Evolutionary conservation across 106 monocot species (phyloP).

Genomic region (Allium sativum): DNA sequence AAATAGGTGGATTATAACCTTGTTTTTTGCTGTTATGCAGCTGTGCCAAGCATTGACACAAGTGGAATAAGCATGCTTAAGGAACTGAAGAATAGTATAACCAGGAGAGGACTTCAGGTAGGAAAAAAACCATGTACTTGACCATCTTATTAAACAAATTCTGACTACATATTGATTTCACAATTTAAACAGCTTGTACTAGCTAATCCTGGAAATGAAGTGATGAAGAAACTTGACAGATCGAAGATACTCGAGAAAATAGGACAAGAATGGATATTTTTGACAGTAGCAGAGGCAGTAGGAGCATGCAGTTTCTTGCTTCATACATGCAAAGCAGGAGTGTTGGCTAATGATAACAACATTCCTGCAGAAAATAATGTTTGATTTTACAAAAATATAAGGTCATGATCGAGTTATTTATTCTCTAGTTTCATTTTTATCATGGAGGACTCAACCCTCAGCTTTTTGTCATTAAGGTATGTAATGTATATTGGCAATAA

Average conservation of each 20-base stretch:
- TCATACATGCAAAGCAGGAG: constrained; percentile 44
- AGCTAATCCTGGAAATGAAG: constrained; percentile 84
- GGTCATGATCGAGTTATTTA: too few relatives aligned
- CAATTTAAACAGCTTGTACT: constrained; percentile 44
- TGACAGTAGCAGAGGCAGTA: constrained; percentile 75
- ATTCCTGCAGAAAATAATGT: constrained; percentile 18
- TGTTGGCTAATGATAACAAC: constrained; percentile 12
- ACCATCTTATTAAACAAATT: background rate
- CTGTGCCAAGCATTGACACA: constrained; percentile 85
- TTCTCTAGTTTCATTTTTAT: too few relatives aligned
- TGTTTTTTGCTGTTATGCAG: constrained; percentile 16
- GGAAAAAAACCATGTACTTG: background rate
- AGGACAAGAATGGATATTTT: constrained; percentile 83
- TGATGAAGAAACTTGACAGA: constrained; percentile 84
- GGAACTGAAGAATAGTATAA: constrained; percentile 52
- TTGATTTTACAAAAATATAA: background rate
- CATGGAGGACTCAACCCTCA: too few relatives aligned
- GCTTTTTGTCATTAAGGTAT: too few relatives aligned
- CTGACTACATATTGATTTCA: too few relatives aligned
- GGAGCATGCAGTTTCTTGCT: constrained; percentile 63
- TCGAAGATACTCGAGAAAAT: constrained; percentile 58
- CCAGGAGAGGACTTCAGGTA: constrained; percentile 60
- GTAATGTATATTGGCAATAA: too few relatives aligned
- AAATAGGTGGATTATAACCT: background rate
- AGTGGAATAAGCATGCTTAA: constrained; percentile 92